Evolutionary conservation across 2,329 filamentous ascomycete species (phyloP).

Genomic region (Calonectria naviculata): DNA sequence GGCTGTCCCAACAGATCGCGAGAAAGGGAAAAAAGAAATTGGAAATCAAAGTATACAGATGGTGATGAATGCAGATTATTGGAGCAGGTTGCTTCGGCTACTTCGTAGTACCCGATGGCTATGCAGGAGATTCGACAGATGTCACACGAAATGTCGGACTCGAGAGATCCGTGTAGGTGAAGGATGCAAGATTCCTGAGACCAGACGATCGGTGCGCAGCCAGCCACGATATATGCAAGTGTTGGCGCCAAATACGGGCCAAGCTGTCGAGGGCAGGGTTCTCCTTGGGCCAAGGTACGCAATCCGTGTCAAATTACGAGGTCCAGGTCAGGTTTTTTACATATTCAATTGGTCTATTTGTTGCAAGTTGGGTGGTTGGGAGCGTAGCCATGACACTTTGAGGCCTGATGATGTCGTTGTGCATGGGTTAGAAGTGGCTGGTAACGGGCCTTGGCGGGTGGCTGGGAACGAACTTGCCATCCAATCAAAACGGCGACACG

Average conservation of each 20-base stretch:
- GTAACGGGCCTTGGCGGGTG: conserved; percentile 5
- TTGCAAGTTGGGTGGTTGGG: conserved; percentile 18
- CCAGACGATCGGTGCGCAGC: background rate
- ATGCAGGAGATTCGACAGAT: background rate
- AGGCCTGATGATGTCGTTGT: conserved; percentile 19
- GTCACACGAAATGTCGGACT: conserved; percentile 12
- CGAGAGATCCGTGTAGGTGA: conserved; percentile 6
- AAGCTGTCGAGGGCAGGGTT: conserved; percentile 2
- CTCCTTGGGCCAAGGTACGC: background rate
- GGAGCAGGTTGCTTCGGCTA: background rate
- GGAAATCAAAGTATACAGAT: background rate
- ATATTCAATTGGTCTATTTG: conserved; percentile 20
- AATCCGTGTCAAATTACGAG: background rate
- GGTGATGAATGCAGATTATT: background rate
- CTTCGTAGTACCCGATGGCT: background rate
- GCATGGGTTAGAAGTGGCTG: conserved; percentile 14
- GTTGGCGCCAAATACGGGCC: background rate
- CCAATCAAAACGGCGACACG: background rate
- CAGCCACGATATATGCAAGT: conserved; percentile 17
- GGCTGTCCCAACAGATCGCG: background rate
- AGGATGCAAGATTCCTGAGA: conserved; percentile 12
- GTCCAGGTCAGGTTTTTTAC: background rate
- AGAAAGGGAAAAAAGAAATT: background rate
- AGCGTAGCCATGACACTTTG: conserved; percentile 1
- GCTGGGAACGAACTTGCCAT: background rate